Conservation (phyloP, 768 basidiomycete genomes). For the Cubamyces sp. region DNA sequence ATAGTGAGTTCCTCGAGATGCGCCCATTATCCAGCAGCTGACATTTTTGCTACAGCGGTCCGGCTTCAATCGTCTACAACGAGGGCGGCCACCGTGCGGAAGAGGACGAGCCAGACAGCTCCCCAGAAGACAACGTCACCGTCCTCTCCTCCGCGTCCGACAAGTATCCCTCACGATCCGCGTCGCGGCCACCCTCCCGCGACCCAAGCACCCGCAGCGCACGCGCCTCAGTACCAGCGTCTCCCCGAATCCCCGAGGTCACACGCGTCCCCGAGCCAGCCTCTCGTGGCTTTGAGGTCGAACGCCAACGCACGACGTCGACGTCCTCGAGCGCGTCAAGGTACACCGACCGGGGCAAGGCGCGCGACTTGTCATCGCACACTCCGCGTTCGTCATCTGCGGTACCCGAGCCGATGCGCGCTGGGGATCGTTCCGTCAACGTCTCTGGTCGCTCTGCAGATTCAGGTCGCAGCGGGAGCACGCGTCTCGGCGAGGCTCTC, state of each 20-base stretch:
- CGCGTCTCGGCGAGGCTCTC: constrained; percentile 47
- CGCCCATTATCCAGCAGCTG: neutral
- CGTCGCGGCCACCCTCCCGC: constrained; percentile 60
- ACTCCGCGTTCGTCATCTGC: constrained; percentile 28
- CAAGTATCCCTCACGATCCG: constrained; percentile 49
- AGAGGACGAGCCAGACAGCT: constrained; percentile 70
- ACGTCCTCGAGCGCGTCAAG: constrained; percentile 25
- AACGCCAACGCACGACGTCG: constrained; percentile 22
- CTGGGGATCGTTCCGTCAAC: constrained; percentile 39
- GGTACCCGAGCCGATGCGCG: constrained; percentile 35
- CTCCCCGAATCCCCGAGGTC: constrained; percentile 28
- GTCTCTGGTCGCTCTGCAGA: constrained; percentile 38
- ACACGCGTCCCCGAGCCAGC: constrained; percentile 10
- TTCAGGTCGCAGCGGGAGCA: constrained; percentile 37
- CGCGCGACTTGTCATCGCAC: constrained; percentile 29
- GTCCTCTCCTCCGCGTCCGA: constrained; percentile 42
- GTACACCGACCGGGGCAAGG: constrained; percentile 32
- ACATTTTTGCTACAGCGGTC: constrained; percentile 53
- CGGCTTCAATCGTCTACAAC: constrained; percentile 81
- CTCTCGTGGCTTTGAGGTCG: constrained; percentile 18
- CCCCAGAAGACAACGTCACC: constrained; percentile 64
- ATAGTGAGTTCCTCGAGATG: constrained; percentile 55
- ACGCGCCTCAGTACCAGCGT: constrained; percentile 35
- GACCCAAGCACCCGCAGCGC: constrained; percentile 38
- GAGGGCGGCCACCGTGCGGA: constrained; percentile 76